Evolutionary conservation across 257 asterid genomes (phyloP), one percentile per base, ranked within the genome.

Genomic region (Solanum pinnatisectum): DNA sequence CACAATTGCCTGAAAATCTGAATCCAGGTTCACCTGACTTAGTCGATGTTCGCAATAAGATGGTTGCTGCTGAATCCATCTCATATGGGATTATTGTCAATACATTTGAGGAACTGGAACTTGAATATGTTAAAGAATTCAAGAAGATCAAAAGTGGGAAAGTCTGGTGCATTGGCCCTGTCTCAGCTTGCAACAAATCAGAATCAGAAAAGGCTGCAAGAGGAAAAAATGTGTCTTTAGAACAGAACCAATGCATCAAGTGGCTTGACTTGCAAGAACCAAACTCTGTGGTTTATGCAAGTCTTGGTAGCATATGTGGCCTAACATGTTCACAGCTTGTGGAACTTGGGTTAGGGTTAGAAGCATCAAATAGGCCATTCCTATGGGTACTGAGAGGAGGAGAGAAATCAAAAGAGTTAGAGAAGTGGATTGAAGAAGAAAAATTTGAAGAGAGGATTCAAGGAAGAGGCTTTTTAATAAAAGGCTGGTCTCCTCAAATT

Each of bases 401-500:
- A 8, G 91, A 91, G 36, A 88, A 87, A 30, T 90, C 87, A 10
- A 88, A 88, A 5, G 96, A 94, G 60, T 39, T 96, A 52, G 95
- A 92, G 39, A 91, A 91, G 60, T 94, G 98, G 98, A 42, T 95
- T 72, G 4, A n/a, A 76, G 92, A 90, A 40, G 96, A 90, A 37
- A 79, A 85, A 30, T 95, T 95, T 63, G 98, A 94, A 88, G 93
- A 94, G 84, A 89, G 94, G 88, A 63, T 90, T 1, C 3, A 82
- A 67, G 98, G 95, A 13, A 90, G 90, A 83, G 96, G 98, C 3
- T 89, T 95, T 65, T 11, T 96, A 91, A 92, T 96, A 59, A 88
- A 92, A 81, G 99, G 98, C 2, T 96, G 99, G 99, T 96, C 98
- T 1, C 99, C 99, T 13, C 99, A 96, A 76, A 92, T 95, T 2